Conservation (phyloP, 148 eudicot species). For the Chenopodium album region DNA sequence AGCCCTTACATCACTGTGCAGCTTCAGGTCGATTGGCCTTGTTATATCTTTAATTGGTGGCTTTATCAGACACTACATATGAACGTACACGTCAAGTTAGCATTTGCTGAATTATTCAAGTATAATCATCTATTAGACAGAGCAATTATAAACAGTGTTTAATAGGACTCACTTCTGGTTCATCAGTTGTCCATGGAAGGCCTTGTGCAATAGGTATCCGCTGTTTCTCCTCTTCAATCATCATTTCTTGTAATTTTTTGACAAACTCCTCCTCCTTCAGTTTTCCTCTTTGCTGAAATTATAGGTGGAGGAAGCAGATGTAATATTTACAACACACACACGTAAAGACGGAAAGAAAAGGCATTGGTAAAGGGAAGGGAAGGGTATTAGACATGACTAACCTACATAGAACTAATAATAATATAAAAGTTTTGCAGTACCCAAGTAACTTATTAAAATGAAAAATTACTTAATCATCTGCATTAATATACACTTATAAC, state of each 20-base stretch:
- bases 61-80: conserved; percentile 66
- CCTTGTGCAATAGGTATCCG: conserved; percentile 89
- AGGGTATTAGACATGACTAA: background rate
- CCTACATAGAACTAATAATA: background rate
- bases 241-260: conserved; percentile 70
- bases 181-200: conserved; percentile 94
- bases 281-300: conserved; percentile 76
- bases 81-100: background rate
- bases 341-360: background rate
- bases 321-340: background rate
- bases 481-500: background rate
- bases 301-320: background rate
- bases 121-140: background rate
- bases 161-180: conserved; percentile 64
- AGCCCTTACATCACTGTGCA: conserved; percentile 82
- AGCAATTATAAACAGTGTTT: background rate
- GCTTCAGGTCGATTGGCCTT: conserved; percentile 67
- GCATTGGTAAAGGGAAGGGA: background rate
- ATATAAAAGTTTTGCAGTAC: background rate
- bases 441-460: background rate
- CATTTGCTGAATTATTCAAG: background rate
- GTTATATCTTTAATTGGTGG: conserved; percentile 83
- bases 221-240: conserved; percentile 73
- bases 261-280: conserved; percentile 77
- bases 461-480: background rate